Percentiles rank a stretch among this genome's conserved stretches.
Evolutionary conservation across 2,329 filamentous ascomycete genomes (phyloP).

Genomic region (Teratosphaeria gauchensis): DNA sequence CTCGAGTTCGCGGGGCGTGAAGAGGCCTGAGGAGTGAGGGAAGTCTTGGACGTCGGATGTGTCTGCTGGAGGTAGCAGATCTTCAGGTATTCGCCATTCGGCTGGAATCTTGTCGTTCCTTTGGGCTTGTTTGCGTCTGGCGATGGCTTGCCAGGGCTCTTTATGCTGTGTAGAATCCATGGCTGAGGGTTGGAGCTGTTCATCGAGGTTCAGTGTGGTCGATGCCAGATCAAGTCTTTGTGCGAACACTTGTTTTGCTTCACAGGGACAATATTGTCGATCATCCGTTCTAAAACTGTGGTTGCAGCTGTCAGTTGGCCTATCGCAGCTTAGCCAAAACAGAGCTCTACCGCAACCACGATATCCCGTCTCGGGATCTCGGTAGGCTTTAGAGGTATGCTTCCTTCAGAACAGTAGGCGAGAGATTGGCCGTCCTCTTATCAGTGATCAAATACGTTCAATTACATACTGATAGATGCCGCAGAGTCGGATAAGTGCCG

Average conservation of each 20-base stretch:
- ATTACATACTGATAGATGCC: too few relatives aligned
- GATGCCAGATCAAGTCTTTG: neutral
- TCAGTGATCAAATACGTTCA: neutral
- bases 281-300: neutral
- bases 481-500: neutral
- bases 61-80: neutral
- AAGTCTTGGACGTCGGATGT: neutral
- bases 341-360: too few relatives aligned
- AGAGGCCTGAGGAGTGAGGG: neutral
- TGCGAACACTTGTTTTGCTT: neutral
- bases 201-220: neutral
- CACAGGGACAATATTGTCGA: neutral
- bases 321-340: neutral
- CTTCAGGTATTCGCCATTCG: neutral
- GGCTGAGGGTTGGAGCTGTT: neutral
- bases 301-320: neutral
- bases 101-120: neutral
- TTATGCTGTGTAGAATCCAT: neutral
- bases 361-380: neutral
- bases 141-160: neutral
- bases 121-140: neutral
- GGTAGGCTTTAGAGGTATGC: neutral
- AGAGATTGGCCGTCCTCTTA: neutral
- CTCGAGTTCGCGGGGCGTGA: neutral
- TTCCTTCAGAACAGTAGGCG: neutral